Conservation (phyloP, 805 yeast species). For the Phaffomyces antillensis region DNA sequence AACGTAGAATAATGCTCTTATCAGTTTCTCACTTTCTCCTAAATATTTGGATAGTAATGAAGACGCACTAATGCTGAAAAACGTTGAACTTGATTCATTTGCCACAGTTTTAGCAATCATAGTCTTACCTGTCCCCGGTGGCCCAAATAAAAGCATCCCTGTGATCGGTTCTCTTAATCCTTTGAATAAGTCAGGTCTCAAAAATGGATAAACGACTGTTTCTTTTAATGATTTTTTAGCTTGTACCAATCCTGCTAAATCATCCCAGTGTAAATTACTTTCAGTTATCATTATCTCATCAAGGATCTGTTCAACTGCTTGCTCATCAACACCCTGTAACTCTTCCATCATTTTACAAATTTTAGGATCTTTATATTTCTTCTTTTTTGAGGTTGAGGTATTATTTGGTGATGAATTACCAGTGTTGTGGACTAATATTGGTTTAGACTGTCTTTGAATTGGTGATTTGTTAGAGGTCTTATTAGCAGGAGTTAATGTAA, state of each 20-base stretch:
- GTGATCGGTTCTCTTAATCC: constrained; percentile 92
- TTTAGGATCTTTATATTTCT: constrained; percentile 16
- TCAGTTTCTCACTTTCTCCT: constrained; percentile 92
- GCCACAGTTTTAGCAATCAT: constrained; percentile 97
- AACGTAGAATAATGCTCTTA: constrained; percentile 76
- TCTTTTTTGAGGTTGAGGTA: background rate
- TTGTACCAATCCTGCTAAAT: constrained; percentile 84
- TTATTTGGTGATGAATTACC: background rate
- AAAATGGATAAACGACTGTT: constrained; percentile 91
- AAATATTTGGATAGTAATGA: constrained; percentile 80
- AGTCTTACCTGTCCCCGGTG: constrained; percentile 98
- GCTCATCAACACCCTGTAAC: constrained; percentile 64
- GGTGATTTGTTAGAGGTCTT: background rate
- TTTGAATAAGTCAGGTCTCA: constrained; percentile 85
- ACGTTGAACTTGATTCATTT: constrained; percentile 87
- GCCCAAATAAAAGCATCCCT: constrained; percentile 95
- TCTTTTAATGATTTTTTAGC: constrained; percentile 88
- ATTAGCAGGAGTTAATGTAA: constrained; percentile 16
- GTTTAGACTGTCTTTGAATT: background rate
- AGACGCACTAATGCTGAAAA: constrained; percentile 86
- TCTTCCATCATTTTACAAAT: constrained; percentile 26
- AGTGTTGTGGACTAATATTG: too few relatives aligned
- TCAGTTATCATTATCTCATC: constrained; percentile 86
- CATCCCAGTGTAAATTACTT: constrained; percentile 91
- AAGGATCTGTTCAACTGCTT: constrained; percentile 75